phyloP scores from a whole-genome alignment of 805 yeast genomes.

The Tetrapisispora phaffii region DNA sequence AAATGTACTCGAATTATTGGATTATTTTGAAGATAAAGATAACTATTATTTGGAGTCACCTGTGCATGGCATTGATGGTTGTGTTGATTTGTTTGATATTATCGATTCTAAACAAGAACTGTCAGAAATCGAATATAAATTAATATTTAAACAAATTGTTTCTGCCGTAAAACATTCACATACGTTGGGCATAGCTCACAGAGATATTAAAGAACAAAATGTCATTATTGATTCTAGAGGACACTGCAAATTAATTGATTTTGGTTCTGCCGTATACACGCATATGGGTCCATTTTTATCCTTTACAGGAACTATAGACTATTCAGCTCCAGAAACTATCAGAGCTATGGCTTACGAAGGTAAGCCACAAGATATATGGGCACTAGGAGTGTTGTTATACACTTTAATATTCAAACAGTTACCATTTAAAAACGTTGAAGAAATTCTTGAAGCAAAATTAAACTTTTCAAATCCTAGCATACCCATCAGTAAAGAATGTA shows the following conservation, averaged over 20 bases:
- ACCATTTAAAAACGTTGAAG: constrained; percentile 90
- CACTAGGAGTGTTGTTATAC: constrained; percentile 83
- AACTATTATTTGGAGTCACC: constrained; percentile 86
- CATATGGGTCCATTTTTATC: constrained; percentile 91
- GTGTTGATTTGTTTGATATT: constrained; percentile 82
- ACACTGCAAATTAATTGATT: constrained; percentile 75
- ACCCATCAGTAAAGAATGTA: constrained; percentile 44
- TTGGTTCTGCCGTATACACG: constrained; percentile 88
- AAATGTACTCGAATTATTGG: constrained; percentile 72
- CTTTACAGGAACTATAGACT: constrained; percentile 92
- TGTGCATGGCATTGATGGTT: constrained; percentile 81
- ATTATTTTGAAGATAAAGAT: constrained; percentile 83
- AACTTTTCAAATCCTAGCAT: constrained; percentile 33
- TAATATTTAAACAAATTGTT: constrained; percentile 68
- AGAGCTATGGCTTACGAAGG: constrained; percentile 84
- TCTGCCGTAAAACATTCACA: constrained; percentile 76
- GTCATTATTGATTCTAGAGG: constrained; percentile 77
- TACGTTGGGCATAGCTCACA: constrained; percentile 73
- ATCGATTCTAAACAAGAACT: constrained; percentile 75
- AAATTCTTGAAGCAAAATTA: constrained; percentile 80
- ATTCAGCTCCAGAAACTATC: constrained; percentile 93
- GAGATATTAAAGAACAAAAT: constrained; percentile 93
- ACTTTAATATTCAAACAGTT: constrained; percentile 85
- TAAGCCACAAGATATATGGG: constrained; percentile 94
- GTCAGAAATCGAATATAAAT: constrained; percentile 64